Evolutionary conservation across 2,329 filamentous ascomycete genomes (phyloP).

Genomic region (Cryphonectria nitschkei): DNA sequence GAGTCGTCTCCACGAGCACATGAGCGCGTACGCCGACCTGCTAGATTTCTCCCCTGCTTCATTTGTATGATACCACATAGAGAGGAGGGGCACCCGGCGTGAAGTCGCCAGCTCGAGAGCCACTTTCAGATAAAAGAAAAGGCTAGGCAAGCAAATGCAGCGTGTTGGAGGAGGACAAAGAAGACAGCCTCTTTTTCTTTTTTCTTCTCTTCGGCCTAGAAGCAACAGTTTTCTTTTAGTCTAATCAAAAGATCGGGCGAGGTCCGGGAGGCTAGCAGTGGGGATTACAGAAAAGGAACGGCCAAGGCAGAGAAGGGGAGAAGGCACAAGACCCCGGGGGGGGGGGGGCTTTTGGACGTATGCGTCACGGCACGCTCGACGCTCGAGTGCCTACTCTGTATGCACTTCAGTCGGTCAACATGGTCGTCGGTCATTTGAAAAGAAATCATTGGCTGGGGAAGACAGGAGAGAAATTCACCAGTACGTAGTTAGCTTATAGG

Average conservation of each 20-base stretch:
- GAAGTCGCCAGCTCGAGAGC: conserved; percentile 12
- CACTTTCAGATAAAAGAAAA: conserved; percentile 4
- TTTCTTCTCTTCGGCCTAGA: conserved; percentile 15
- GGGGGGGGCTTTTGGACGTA: background rate
- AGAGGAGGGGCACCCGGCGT: conserved; percentile 15
- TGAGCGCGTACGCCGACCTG: conserved; percentile 15
- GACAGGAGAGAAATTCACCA: background rate
- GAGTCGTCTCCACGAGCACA: conserved; percentile 12
- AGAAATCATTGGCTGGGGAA: background rate
- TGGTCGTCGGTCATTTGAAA: background rate
- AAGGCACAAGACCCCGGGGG: background rate
- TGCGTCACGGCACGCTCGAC: background rate
- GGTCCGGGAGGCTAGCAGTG: background rate
- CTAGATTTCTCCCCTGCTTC: conserved; percentile 26
- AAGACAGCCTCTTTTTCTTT: conserved; percentile 4
- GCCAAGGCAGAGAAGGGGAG: background rate
- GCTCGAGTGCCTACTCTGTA: background rate
- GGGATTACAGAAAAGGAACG: background rate
- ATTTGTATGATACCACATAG: conserved; percentile 31
- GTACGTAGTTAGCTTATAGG: conserved; percentile 6
- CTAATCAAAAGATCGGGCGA: background rate
- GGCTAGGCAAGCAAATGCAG: background rate
- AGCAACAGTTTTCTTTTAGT: conserved; percentile 21
- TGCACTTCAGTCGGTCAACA: background rate
- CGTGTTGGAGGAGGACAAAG: conserved; percentile 10